Evolutionary conservation across 2,329 filamentous ascomycete genomes (phyloP), one percentile per base, ranked within the genome.

Genomic region (Diaporthe vaccinii): DNA sequence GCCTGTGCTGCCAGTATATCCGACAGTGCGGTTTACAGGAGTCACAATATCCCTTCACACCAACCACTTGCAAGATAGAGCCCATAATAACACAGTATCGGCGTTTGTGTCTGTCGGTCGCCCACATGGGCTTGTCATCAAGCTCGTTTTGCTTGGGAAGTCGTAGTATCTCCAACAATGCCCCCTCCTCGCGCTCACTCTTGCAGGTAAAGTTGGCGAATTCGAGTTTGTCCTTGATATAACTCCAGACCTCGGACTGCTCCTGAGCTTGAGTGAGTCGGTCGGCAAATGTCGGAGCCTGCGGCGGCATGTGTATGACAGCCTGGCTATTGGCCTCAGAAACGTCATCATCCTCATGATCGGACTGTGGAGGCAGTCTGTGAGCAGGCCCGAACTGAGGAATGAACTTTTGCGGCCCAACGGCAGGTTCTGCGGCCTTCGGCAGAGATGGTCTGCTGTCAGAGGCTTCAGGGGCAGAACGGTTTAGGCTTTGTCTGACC

Each of bases 381-480:
- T 67, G 41, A n/a, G 61, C 61, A 31, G 61, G 61, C 4, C 61
- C 17, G 28, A 67, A 67, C 28, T 34, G 61, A 17, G 61, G 61
- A 36, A 46, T 49, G 28, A 67, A 49, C 14, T n/a, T 67, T 4
- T 22, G 22, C 3, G 28, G 61, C 44, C 28, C 15, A 39, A n/a
- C 44, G 34, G 6, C 10, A 49, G 61, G 20, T 4, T 12, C 25
- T 17, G 28, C 49, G 10, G 28, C 41, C 28, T 4, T 15, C 3
- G 7, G 28, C 61, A 3, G 10, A 67, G 4, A 6, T 8, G 17
- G 7, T n/a, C 12, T n/a, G 28, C 28, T 15, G 10, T 36, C 20
- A n/a, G 28, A 9, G 9, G 28, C 5, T 51, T 14, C 28, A n/a
- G 25, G 28, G 31, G 44, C 31, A 34, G 61, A 14, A 34, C 28